A percentile compares a stretch with the other conserved stretches of the same genome.
Evolutionary conservation across 306 rosid genomes (phyloP).

Genomic region (Quillaja saponaria): DNA sequence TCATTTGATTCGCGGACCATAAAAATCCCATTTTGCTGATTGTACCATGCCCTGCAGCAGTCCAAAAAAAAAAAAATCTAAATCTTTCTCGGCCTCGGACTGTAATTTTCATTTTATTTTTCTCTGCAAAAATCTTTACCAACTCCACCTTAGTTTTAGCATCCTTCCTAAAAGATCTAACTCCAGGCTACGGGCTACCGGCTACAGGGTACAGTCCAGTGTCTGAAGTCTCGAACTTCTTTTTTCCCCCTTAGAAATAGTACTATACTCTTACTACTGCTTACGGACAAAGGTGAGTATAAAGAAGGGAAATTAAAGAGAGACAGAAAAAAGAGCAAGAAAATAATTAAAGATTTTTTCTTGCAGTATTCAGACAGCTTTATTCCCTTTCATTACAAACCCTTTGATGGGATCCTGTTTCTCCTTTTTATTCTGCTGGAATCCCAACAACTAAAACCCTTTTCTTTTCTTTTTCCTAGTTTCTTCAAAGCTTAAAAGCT

Average conservation of each 20-base stretch:
- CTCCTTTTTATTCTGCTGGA: slow-evolving; percentile 61
- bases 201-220: too few relatives aligned
- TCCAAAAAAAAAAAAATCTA: too few relatives aligned
- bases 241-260: not conserved
- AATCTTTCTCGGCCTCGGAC: slow-evolving; percentile 21
- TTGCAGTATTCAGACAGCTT: slow-evolving; percentile 50
- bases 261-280: slow-evolving; percentile 19
- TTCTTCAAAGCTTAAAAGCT: slow-evolving; percentile 52
- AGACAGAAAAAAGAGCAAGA: slow-evolving; percentile 3
- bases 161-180: slow-evolving; percentile 39
- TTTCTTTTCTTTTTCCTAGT: slow-evolving; percentile 34
- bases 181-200: too few relatives aligned
- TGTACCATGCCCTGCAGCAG: not conserved
- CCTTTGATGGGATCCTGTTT: slow-evolving; percentile 57
- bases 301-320: slow-evolving; percentile 21
- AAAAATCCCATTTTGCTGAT: slow-evolving; percentile 5
- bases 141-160: slow-evolving; percentile 31
- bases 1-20: slow-evolving; percentile 3
- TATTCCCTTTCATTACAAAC: slow-evolving; percentile 33
- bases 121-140: slow-evolving; percentile 45
- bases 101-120: slow-evolving; percentile 28
- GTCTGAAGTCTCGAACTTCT: slow-evolving; percentile 28
- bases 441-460: slow-evolving; percentile 55
- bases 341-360: slow-evolving; percentile 44
- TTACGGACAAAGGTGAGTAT: slow-evolving; percentile 23